Base-by-base conservation (phyloP, 73 alveolate genomes). In the Paramecium caudatum region DNA sequence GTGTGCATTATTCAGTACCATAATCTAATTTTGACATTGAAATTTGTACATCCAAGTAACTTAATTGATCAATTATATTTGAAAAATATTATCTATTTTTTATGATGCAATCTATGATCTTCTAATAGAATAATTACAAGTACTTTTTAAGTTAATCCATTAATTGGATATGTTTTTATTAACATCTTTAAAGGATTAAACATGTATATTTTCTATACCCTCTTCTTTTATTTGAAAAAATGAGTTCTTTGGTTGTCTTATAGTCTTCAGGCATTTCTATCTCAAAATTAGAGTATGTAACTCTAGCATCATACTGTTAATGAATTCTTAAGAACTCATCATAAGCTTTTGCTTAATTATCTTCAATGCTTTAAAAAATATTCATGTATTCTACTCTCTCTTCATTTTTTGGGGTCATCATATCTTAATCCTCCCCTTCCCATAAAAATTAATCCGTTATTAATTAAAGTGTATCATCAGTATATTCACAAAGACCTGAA, bases 371-470 rank as follows among this genome's bases (percentile, higher is more conserved):
- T 10, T 65, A 46, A 25, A 65, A 32, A 17, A 65, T 33, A 16
- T n/a, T 15, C 36, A 36, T 30, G 19, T 74, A 37, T 43, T 19
- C n/a, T 6, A n/a, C 16, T 41, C 69, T 74, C 21, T 10, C 65
- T 74, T 45, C 41, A 74, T 36, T 74, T 19, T 12, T 0, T 16
- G 88, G 88, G 33, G 55, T 47, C 43, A 37, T 23, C 16, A 74
- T 27, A 41, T 74, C 65, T 15, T 34, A 41, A 74, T 74, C 43
- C 9, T 74, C 88, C 21, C 88, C 88, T 74, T 74, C 88, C 88
- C 88, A 74, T 19, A 74, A 0, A 16, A 74, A 27, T 23, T 74
- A 16, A 10, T 33, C 36, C 7, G 10, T 17, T 15, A 74, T 41
- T 13, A 39, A 21, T 12, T 74, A 12, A 2, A 74, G 16, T 13